phyloP scores from a whole-genome alignment of 306 rosid species.

The Lathyrus sativus region DNA sequence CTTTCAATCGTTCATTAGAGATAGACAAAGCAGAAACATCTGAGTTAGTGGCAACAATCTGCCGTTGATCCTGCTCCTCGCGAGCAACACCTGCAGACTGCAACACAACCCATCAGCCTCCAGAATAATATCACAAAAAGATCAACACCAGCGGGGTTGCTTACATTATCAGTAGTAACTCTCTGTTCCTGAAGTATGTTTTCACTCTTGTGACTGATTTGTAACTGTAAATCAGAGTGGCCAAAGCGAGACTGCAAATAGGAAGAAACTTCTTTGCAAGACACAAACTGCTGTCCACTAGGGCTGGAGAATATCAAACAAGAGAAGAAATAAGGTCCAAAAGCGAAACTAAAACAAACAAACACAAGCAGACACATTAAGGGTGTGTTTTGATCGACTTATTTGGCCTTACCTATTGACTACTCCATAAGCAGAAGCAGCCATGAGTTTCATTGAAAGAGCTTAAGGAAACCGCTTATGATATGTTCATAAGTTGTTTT shows the following conservation, averaged over 20 bases:
- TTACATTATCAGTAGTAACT: conserved; percentile 47
- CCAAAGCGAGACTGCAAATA: conserved; percentile 57
- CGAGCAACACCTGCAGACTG: conserved; percentile 56
- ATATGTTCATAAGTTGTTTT: neutral
- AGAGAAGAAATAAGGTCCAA: conserved; percentile 28
- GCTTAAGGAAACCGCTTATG: neutral
- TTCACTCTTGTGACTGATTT: conserved; percentile 43
- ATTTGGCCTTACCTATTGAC: neutral
- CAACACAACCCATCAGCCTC: conserved; percentile 40
- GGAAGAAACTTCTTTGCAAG: conserved; percentile 74
- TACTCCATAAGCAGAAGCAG: neutral
- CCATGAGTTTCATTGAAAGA: neutral
- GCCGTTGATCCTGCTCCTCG: conserved; percentile 48
- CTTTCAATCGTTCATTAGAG: conserved; percentile 51
- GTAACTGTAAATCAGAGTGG: conserved; percentile 37
- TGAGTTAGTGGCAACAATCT: conserved; percentile 41
- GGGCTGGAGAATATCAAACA: conserved; percentile 64
- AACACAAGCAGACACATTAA: neutral
- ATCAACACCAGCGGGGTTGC: conserved; percentile 38
- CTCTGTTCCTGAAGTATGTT: conserved; percentile 42
- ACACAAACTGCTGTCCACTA: conserved; percentile 72
- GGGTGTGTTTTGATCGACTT: neutral
- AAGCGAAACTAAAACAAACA: neutral
- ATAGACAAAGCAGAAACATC: conserved; percentile 36
- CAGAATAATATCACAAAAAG: conserved; percentile 7